These are phyloP conservation scores for Plasmodium relictum DNA, from an alignment of 169 alveolate species.

Conservation along the genomic window DNA sequence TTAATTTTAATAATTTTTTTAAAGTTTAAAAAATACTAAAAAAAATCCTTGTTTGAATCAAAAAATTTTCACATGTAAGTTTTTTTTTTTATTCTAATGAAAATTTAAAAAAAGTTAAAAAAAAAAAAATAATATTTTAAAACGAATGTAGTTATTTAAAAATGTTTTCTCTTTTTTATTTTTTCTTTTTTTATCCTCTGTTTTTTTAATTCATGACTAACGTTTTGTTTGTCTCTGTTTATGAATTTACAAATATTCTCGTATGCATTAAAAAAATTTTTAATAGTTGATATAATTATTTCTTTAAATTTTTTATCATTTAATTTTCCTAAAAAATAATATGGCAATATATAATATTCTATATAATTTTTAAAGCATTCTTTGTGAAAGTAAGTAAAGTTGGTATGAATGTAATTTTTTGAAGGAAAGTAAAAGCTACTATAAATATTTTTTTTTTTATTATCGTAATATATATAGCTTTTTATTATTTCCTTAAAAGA, in stretches of 20 bases:
- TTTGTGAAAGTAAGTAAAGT: conserved; percentile 69
- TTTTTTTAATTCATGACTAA: neutral
- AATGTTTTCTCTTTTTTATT: conserved; percentile 17
- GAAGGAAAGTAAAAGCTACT: conserved; percentile 48
- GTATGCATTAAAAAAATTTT: conserved; percentile 43
- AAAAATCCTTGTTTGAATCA: no score
- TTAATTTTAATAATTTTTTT: no score
- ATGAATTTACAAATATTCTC: conserved; percentile 11
- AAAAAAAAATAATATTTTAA: no score
- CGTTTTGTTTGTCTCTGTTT: neutral
- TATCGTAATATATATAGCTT: conserved; percentile 43
- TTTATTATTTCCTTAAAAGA: conserved; percentile 30
- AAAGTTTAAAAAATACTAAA: no score
- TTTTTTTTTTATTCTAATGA: no score
- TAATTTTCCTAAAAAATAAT: conserved; percentile 60
- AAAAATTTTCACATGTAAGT: no score
- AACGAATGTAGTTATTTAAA: conserved; percentile 8
- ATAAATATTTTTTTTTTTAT: conserved; percentile 19
- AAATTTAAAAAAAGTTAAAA: no score
- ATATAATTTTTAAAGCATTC: conserved; percentile 72
- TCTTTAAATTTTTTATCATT: conserved; percentile 43
- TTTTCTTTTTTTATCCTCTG: neutral
- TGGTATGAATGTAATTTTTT: conserved; percentile 45
- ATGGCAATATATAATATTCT: conserved; percentile 52
- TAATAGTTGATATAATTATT: conserved; percentile 38